Evolutionary conservation across 768 basidiomycete genomes (phyloP).

Genomic region (Suillus brevipes): DNA sequence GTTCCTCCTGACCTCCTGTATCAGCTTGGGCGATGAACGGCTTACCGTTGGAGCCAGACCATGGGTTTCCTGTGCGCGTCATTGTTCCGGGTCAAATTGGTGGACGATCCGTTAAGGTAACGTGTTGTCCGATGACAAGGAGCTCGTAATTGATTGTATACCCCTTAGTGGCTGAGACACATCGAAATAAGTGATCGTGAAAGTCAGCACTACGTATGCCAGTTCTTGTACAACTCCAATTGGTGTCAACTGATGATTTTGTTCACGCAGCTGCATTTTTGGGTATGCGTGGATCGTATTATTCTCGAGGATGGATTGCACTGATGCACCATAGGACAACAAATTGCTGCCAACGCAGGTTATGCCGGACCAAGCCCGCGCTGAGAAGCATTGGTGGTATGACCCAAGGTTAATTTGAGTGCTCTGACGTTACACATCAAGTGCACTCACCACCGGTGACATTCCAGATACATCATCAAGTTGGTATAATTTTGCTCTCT

Average conservation of each 20-base stretch:
- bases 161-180: constrained; percentile 50
- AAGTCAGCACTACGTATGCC: constrained; percentile 50
- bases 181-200: constrained; percentile 54
- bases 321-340: constrained; percentile 42
- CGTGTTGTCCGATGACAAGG: background rate
- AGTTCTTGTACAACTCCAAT: constrained; percentile 16
- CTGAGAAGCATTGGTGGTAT: constrained; percentile 56
- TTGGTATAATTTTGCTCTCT: constrained; percentile 16
- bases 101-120: constrained; percentile 49
- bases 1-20: background rate
- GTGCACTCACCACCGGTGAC: background rate
- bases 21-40: constrained; percentile 62
- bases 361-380: constrained; percentile 50
- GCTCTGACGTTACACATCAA: background rate
- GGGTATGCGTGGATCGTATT: constrained; percentile 22
- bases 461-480: constrained; percentile 36
- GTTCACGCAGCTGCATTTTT: constrained; percentile 33
- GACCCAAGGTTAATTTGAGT: constrained; percentile 39
- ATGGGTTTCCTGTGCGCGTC: constrained; percentile 65
- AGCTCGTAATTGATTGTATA: background rate
- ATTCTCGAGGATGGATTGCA: background rate
- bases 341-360: constrained; percentile 58
- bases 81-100: constrained; percentile 66
- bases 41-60: constrained; percentile 56
- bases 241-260: constrained; percentile 4